Percentiles rank a stretch among this genome's conserved stretches.
phyloP scores from a whole-genome alignment of 164 flowering plant species.

The Cinnamomum micranthum region DNA sequence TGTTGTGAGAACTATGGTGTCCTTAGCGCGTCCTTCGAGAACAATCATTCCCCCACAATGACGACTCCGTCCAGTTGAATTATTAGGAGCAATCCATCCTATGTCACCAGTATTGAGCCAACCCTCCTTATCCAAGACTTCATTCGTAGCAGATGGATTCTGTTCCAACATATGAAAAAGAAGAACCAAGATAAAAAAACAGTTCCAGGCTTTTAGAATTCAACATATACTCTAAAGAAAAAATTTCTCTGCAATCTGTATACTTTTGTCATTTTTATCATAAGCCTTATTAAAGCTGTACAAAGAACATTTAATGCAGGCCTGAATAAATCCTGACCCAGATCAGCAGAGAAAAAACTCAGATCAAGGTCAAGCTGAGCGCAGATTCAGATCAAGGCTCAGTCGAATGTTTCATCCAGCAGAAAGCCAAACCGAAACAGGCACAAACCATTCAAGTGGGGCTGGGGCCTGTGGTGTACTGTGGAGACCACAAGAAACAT shows the following conservation, averaged over 20 bases:
- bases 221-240: neutral
- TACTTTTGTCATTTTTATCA: neutral
- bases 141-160: constrained; percentile 72
- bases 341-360: no score
- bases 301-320: no score
- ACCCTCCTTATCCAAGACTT: constrained; percentile 61
- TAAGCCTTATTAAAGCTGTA: no score
- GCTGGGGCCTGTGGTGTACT: no score
- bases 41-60: constrained; percentile 72
- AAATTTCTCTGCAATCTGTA: neutral
- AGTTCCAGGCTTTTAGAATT: neutral
- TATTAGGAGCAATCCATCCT: constrained; percentile 89
- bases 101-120: constrained; percentile 92
- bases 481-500: no score
- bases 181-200: neutral
- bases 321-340: no score
- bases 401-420: no score
- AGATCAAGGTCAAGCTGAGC: no score
- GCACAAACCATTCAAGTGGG: no score
- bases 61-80: constrained; percentile 74
- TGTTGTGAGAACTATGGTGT: constrained; percentile 90
- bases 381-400: no score
- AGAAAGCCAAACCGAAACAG: no score
- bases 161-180: constrained; percentile 23
- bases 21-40: constrained; percentile 97